phyloP scores from a whole-genome alignment of 441 rosid genomes.

The Populus trichocarpa region DNA sequence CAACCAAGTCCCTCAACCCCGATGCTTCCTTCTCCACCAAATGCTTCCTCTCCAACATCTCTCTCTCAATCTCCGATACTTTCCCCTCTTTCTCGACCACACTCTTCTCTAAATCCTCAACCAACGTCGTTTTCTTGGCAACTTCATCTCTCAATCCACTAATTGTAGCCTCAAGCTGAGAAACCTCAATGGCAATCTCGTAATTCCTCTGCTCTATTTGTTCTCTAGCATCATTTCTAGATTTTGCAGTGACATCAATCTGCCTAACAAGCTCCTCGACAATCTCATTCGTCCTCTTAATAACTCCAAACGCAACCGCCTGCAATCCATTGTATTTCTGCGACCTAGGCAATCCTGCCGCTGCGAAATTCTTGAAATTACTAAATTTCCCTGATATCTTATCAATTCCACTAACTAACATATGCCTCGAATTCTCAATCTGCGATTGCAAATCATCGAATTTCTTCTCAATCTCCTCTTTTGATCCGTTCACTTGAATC shows the following conservation, averaged over 20 bases:
- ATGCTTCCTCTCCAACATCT: slow-evolving; percentile 41
- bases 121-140: slow-evolving; percentile 40
- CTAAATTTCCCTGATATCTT: slow-evolving; percentile 83
- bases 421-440: slow-evolving; percentile 75
- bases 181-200: slow-evolving; percentile 93
- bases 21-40: slow-evolving; percentile 47
- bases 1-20: slow-evolving; percentile 56
- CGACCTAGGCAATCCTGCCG: slow-evolving; percentile 72
- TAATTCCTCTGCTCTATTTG: slow-evolving; percentile 87
- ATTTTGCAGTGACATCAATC: slow-evolving; percentile 48
- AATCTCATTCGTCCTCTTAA: slow-evolving; percentile 84
- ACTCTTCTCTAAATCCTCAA: slow-evolving; percentile 55
- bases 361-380: slow-evolving; percentile 63
- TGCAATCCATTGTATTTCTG: slow-evolving; percentile 72
- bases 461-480: slow-evolving; percentile 44
- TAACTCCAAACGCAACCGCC: slow-evolving; percentile 77
- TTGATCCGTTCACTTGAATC: slow-evolving; percentile 38
- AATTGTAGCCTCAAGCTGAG: slow-evolving; percentile 83
- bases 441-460: slow-evolving; percentile 61
- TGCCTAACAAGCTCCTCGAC: slow-evolving; percentile 85
- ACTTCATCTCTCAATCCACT: slow-evolving; percentile 68
- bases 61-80: slow-evolving; percentile 47
- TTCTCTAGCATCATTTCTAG: slow-evolving; percentile 83
- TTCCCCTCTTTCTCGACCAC: slow-evolving; percentile 53
- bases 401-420: slow-evolving; percentile 94